phyloP scores from a whole-genome alignment of 805 yeast genomes.

The Candida glaebosa region DNA sequence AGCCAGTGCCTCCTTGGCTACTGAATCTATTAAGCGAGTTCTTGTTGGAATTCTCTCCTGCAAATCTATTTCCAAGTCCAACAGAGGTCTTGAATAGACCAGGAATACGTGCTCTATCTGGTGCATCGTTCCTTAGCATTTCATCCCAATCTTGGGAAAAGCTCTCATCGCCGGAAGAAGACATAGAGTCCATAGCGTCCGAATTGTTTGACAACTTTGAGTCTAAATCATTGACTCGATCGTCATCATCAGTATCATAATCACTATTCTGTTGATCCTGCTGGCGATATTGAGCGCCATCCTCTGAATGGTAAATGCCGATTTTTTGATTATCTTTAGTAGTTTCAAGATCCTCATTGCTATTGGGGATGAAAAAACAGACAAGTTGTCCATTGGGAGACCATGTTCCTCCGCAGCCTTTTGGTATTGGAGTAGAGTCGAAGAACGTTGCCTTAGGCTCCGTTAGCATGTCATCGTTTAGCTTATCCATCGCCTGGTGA shows the following conservation, averaged over 20 bases:
- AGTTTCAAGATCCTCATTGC: constrained; percentile 24
- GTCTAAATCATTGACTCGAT: constrained; percentile 10
- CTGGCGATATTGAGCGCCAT: constrained; percentile 29
- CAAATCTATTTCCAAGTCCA: constrained; percentile 34
- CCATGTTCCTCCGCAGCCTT: constrained; percentile 93
- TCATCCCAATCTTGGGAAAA: constrained; percentile 69
- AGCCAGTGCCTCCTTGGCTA: constrained; percentile 31
- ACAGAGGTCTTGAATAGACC: constrained; percentile 42
- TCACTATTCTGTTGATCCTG: constrained; percentile 18
- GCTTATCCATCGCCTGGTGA: not conserved
- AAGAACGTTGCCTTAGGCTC: constrained; percentile 2
- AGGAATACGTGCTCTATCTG: constrained; percentile 50
- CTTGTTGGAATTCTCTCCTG: constrained; percentile 20
- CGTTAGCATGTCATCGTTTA: not conserved
- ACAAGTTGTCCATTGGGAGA: constrained; percentile 72
- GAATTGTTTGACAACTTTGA: constrained; percentile 12
- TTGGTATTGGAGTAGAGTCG: constrained; percentile 88
- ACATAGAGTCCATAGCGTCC: constrained; percentile 11
- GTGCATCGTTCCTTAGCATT: constrained; percentile 54
- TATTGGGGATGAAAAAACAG: constrained; percentile 67
- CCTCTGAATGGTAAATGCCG: constrained; percentile 41
- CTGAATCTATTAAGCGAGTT: constrained; percentile 35
- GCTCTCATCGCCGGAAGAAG: constrained; percentile 49
- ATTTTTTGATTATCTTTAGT: constrained; percentile 45
- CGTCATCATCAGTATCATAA: constrained; percentile 20